Evolutionary conservation across 345 rosid genomes (phyloP), one percentile per base, ranked within the genome.

Genomic region (Populus euphratica): DNA sequence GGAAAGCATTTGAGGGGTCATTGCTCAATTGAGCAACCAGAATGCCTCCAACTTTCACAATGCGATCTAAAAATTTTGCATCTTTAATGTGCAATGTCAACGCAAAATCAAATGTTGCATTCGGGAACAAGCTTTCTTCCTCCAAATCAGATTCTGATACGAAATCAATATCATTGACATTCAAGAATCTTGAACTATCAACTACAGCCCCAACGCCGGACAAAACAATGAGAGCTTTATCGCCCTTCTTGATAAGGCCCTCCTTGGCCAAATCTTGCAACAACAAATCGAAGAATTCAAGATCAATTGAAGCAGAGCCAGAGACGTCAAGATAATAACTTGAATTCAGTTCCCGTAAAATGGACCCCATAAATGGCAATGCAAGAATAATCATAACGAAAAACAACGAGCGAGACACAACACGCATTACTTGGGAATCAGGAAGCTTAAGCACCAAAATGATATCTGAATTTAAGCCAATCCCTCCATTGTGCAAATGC

Each of bases 241-340:
- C 83, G 4, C 89, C 86, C 54, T 82, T 81, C 76, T 73, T 82
- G n/a, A 89, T 29, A 66, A 89, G 88, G 47, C 87, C 92, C 85
- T 83, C 89, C 10, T 73, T 73, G 52, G 74, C 73, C 77, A 86
- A 77, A 79, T 89, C 91, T 73, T 75, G 69, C 62, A 88, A 76
- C 23, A 89, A 43, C 54, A 79, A 41, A 70, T 86, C 84, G 76
- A 86, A 64, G 66, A 73, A 77, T 73, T 82, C 86, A 20, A 77
- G 74, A 73, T 75, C 72, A 44, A 75, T 69, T 62, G 68, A 25
- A 52, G 79, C 81, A 59, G 78, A 72, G 38, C 62, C 78, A 17
- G 20, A 33, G 61, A 36, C 82, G 29, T 80, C 74, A 50, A 62
- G 38, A 41, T 23, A 43, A 41, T 72, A 44, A 33, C 71, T 29